These are phyloP conservation scores for Globisporangium apiculatum DNA, from an alignment of 352 stramenopile species.

Conservation along the genomic window DNA sequence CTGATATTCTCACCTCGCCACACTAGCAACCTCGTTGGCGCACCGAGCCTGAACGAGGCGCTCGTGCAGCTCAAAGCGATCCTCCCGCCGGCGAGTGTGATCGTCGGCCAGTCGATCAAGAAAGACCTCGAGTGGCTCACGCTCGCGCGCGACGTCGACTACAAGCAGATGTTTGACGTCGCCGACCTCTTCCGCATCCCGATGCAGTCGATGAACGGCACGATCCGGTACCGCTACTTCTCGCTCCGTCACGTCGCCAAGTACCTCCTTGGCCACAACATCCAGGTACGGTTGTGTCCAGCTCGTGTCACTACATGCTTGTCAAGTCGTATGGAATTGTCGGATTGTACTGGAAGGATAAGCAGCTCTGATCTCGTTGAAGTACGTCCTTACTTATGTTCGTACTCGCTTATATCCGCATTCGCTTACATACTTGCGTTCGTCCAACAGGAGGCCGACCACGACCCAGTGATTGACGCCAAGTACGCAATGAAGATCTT, in stretches of 20 bases:
- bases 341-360: no score
- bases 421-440: neutral
- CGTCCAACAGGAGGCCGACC: slow-evolving; percentile 44
- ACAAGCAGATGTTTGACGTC: slow-evolving; percentile 82
- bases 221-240: slow-evolving; percentile 81
- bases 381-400: no score
- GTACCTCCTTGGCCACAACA: slow-evolving; percentile 71
- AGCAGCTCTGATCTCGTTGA: no score
- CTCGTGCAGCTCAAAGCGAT: slow-evolving; percentile 66
- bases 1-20: no score
- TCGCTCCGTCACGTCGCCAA: slow-evolving; percentile 79
- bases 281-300: slow-evolving; percentile 31
- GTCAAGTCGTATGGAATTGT: neutral
- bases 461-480: slow-evolving; percentile 82
- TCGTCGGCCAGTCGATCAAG: slow-evolving; percentile 91
- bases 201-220: slow-evolving; percentile 63
- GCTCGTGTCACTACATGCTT: neutral
- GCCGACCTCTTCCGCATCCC: slow-evolving; percentile 79
- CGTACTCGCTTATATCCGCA: no score
- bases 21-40: slow-evolving; percentile 50
- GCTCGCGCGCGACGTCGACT: slow-evolving; percentile 78
- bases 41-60: slow-evolving; percentile 65
- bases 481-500: slow-evolving; percentile 89
- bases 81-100: slow-evolving; percentile 76
- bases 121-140: slow-evolving; percentile 90